Base-by-base conservation (phyloP, 345 rosid genomes). In the Eucalyptus pauciflora region DNA sequence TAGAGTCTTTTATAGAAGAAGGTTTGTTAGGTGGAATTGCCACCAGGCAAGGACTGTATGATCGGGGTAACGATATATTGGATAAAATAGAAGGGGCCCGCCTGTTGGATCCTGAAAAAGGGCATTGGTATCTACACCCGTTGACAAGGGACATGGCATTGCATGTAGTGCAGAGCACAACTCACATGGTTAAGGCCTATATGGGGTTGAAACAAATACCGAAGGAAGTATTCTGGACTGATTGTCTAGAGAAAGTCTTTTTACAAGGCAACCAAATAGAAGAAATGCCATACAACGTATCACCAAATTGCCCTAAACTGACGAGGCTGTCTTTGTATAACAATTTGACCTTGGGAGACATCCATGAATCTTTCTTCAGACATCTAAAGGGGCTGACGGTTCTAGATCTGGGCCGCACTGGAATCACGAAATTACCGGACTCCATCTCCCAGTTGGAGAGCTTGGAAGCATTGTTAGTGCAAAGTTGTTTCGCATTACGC, bases 71-170 rank as follows among this genome's bases (percentile, higher is more conserved):
- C 25, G 3, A 20, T 3, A 69, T 69, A 69, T 31, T 92, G 8
- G 88, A 48, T 76, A 79, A 43, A 80, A 90, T 91, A 46, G 56
- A 25, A 69, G 60, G 27, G 18, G 87, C 71, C 2, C 85, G 81
- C n/a, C 67, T 92, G 48, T 56, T 91, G 37, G 90, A 41, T 37
- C 7, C 1, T 50, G 76, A 50, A 13, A 14, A 2, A 79, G 37
- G 31, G 27, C 1, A 20, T 43, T 7, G 6, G 71, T 90, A 25
- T 31, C 89, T 93, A 91, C 91, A 91, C 89, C 89, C 54, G 4
- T 10, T 92, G 50, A 51, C 49, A 8, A 87, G 92, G 88, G 92
- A 88, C 16, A 88, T 93, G 92, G 89, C 94, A 41, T 22, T 88
- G 22, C 45, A 31, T 33, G 41, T 86, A 1, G 87, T 87, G 25